A percentile compares a stretch with the other conserved stretches of the same genome.
Evolutionary conservation across 2,329 filamentous ascomycete species (phyloP).

Genomic region (Hymenoscyphus occultus): DNA sequence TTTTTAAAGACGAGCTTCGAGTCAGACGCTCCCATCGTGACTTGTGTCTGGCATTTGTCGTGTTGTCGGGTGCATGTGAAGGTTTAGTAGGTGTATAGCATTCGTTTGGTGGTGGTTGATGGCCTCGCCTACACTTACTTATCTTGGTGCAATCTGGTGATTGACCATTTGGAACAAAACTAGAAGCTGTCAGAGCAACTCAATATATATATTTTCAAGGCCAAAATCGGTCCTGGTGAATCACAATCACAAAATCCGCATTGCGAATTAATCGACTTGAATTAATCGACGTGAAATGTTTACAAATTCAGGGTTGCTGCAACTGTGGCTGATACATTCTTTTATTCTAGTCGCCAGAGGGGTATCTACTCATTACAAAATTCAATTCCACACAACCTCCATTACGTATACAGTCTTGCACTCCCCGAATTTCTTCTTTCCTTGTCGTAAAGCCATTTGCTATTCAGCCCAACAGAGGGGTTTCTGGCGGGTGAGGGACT

Average conservation of each 20-base stretch:
- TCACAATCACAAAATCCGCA: neutral
- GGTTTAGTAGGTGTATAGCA: neutral
- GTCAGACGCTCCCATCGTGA: constrained; percentile 89
- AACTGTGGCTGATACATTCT: neutral
- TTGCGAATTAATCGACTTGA: neutral
- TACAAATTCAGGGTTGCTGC: neutral
- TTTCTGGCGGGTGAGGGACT: constrained; percentile 65
- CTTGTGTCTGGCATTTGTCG: constrained; percentile 29
- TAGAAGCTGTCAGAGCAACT: neutral
- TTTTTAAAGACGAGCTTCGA: constrained; percentile 99
- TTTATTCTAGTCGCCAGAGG: constrained; percentile 10
- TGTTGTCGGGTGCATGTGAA: constrained; percentile 7
- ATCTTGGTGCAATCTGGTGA: neutral
- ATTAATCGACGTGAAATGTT: neutral
- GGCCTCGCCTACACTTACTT: constrained; percentile 14
- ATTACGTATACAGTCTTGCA: constrained; percentile 31
- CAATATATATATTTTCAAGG: neutral
- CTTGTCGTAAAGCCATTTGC: constrained; percentile 92
- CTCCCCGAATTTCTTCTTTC: constrained; percentile 47
- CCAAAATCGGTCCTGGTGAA: neutral
- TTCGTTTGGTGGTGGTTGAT: constrained; percentile 3
- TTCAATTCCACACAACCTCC: constrained; percentile 7
- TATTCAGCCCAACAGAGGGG: constrained; percentile 77
- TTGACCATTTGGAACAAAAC: neutral
- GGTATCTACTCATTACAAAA: constrained; percentile 31